Conservation (phyloP, 768 basidiomycete genomes). For the Phanerochaete carnosa region DNA sequence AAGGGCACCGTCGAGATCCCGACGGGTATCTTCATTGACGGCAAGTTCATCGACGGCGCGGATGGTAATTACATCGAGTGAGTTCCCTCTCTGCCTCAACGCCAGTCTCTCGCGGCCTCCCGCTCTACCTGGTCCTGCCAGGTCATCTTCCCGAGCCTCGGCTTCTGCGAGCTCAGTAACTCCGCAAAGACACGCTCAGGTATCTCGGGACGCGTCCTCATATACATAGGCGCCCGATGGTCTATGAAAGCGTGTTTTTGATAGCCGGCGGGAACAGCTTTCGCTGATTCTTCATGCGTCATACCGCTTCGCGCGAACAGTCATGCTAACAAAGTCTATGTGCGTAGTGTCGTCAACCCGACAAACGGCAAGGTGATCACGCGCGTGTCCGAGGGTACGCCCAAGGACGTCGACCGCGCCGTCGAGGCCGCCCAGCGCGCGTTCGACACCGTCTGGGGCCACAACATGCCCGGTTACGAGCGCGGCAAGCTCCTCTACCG, state of each 20-base stretch:
- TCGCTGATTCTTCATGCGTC: not conserved
- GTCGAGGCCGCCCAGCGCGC: conserved; percentile 65
- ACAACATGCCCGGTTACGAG: conserved; percentile 47
- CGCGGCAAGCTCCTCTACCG: conserved; percentile 58
- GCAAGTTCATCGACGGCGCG: conserved; percentile 59
- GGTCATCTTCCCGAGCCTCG: too few species aligned
- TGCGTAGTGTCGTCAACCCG: conserved; percentile 55
- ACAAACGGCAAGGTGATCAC: conserved; percentile 63
- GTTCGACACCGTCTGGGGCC: conserved; percentile 67
- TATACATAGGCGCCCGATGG: not conserved
- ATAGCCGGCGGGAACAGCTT: not conserved
- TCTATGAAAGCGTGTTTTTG: not conserved
- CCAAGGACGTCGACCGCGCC: conserved; percentile 73
- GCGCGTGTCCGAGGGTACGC: conserved; percentile 52
- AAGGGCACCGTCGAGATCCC: conserved; percentile 54
- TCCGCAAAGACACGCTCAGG: too few species aligned
- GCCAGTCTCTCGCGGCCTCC: not conserved
- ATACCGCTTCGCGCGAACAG: not conserved
- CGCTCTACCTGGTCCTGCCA: too few species aligned
- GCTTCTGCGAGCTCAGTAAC: not conserved
- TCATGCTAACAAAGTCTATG: not conserved
- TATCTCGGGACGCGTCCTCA: not conserved
- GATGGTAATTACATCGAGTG: conserved; percentile 66
- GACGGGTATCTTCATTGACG: conserved; percentile 73
- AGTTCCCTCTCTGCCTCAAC: conserved; percentile 21